These are phyloP conservation scores for Kockiozyma suomiensis DNA, from an alignment of 805 yeast species.

Conservation along the genomic window DNA sequence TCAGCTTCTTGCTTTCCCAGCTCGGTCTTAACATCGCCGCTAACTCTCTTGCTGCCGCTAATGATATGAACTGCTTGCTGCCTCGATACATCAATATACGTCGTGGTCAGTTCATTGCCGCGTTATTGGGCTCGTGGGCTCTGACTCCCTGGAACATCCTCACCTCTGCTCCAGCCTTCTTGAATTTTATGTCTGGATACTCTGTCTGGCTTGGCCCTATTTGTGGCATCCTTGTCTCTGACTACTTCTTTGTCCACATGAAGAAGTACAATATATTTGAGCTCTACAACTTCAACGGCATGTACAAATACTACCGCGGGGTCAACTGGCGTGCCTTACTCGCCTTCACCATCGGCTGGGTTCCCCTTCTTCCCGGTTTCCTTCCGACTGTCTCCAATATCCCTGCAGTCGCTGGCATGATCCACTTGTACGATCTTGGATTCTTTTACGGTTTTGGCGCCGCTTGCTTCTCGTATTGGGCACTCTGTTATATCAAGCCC, in stretches of 20 bases:
- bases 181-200: conserved; percentile 45
- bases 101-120: conserved; percentile 46
- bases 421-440: conserved; percentile 23
- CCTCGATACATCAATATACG: conserved; percentile 50
- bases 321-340: conserved; percentile 49
- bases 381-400: conserved; percentile 33
- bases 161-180: conserved; percentile 44
- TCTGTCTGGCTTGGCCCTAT: conserved; percentile 48
- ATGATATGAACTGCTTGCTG: conserved; percentile 53
- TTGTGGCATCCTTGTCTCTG: conserved; percentile 46
- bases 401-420: conserved; percentile 43
- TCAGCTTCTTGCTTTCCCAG: conserved; percentile 44
- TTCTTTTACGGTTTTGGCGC: conserved; percentile 28
- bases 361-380: conserved; percentile 37
- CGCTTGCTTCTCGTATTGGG: conserved; percentile 20
- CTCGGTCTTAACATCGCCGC: conserved; percentile 47
- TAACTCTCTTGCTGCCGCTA: conserved; percentile 53
- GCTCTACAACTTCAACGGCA: conserved; percentile 44
- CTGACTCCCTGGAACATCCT: conserved; percentile 50
- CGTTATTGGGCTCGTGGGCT: conserved; percentile 44
- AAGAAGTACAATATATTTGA: conserved; percentile 48
- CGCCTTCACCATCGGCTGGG: conserved; percentile 41
- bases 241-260: conserved; percentile 47
- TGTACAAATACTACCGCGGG: conserved; percentile 50
- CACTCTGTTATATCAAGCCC: conserved; percentile 19